These are phyloP conservation scores for Tephrocybe rancida DNA, from an alignment of 768 basidiomycete genomes.

Conservation along the genomic window DNA sequence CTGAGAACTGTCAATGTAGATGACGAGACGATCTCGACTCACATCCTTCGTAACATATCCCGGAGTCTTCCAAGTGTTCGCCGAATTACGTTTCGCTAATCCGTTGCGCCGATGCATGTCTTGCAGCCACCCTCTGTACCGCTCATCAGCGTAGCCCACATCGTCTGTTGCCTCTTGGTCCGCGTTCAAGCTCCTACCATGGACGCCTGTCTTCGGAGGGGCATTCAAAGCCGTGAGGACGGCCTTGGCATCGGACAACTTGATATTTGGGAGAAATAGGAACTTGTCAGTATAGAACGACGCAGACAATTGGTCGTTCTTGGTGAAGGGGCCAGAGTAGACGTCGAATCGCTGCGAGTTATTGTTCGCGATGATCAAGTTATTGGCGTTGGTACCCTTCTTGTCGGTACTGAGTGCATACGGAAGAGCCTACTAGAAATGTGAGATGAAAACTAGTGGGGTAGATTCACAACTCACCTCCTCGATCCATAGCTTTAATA, in stretches of 20 bases:
- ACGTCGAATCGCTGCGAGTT: conserved; percentile 68
- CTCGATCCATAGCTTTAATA: conserved; percentile 58
- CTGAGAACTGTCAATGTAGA: neutral
- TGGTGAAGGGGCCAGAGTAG: conserved; percentile 69
- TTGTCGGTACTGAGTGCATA: conserved; percentile 62
- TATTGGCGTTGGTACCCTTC: conserved; percentile 55
- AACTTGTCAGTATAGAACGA: conserved; percentile 70
- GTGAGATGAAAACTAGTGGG: neutral
- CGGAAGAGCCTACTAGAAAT: conserved; percentile 46
- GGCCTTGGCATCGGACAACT: conserved; percentile 51
- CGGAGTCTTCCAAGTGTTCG: conserved; percentile 49
- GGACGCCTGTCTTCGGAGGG: conserved; percentile 38
- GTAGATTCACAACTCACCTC: conserved; percentile 32
- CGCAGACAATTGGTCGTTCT: conserved; percentile 77
- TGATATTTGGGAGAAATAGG: conserved; percentile 56
- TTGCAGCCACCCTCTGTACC: conserved; percentile 47
- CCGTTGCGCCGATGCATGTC: conserved; percentile 49
- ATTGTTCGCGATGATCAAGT: conserved; percentile 65
- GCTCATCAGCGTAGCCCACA: neutral
- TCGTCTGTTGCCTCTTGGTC: conserved; percentile 43
- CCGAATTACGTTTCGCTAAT: conserved; percentile 40
- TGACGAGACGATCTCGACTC: neutral
- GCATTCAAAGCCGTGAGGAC: conserved; percentile 46
- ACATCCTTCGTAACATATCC: conserved; percentile 65
- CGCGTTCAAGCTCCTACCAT: conserved; percentile 27